These are phyloP conservation scores for Trichosporon inkin DNA, from an alignment of 1,284 basidiomycete genomes.

Conservation along the genomic window DNA sequence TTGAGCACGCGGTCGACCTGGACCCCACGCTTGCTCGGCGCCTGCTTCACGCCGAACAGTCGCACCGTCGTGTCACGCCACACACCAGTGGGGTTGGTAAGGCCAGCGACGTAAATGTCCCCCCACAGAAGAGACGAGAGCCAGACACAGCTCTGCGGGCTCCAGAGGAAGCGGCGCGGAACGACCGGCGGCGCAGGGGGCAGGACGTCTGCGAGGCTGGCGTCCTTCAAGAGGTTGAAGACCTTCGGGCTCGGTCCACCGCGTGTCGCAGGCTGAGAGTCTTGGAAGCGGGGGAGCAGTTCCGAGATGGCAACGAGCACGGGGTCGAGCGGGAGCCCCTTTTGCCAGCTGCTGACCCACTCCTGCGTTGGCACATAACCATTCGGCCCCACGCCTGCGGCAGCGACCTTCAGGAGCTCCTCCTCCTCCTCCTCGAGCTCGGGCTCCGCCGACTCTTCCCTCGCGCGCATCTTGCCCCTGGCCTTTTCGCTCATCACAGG, in stretches of 20 bases:
- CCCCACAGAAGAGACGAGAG: conserved; percentile 87
- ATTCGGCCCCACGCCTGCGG: conserved; percentile 69
- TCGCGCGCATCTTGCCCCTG: conserved; percentile 73
- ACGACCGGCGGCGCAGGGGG: conserved; percentile 63
- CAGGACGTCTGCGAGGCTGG: conserved; percentile 67
- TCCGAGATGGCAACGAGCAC: conserved; percentile 81
- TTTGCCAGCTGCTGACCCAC: conserved; percentile 65
- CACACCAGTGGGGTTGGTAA: conserved; percentile 68
- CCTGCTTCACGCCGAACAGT: conserved; percentile 82
- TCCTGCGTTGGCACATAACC: conserved; percentile 90
- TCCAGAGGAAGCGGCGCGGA: conserved; percentile 81
- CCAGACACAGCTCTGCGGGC: conserved; percentile 81
- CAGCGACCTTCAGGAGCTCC: conserved; percentile 62
- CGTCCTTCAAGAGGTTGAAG: conserved; percentile 58
- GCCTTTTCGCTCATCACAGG: conserved; percentile 69
- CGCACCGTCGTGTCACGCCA: conserved; percentile 83
- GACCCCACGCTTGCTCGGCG: conserved; percentile 46
- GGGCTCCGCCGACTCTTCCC: conserved; percentile 48
- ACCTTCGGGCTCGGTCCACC: conserved; percentile 53
- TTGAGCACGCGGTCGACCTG: conserved; percentile 46
- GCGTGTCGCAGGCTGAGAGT: conserved; percentile 59
- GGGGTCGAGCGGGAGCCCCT: conserved; percentile 66
- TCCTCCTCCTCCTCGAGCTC: conserved; percentile 52
- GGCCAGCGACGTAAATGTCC: conserved; percentile 81
- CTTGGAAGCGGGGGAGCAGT: conserved; percentile 77